Evolutionary conservation across 2,329 filamentous ascomycete species (phyloP).

Genomic region (Ophiostoma tasmaniense): DNA sequence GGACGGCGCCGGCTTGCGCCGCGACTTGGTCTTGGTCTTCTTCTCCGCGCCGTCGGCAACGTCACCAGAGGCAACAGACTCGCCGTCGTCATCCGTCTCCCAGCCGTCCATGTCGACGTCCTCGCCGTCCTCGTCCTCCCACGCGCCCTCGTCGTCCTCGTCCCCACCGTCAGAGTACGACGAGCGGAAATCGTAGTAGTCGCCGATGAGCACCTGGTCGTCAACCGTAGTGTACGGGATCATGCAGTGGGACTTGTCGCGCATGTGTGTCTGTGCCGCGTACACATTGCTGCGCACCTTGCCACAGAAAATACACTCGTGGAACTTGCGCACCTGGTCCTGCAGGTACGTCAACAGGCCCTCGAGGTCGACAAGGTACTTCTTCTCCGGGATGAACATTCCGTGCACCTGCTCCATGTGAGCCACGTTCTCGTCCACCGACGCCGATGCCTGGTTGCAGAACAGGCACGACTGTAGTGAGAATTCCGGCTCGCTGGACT

Average conservation of each 20-base stretch:
- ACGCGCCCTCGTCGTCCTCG: slow-evolving; percentile 35
- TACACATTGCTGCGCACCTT: slow-evolving; percentile 70
- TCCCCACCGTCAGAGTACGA: slow-evolving; percentile 77
- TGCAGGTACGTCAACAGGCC: slow-evolving; percentile 72
- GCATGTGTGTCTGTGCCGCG: slow-evolving; percentile 92
- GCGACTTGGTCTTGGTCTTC: slow-evolving; percentile 37
- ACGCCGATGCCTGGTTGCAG: slow-evolving; percentile 79
- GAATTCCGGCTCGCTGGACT: slow-evolving; percentile 30
- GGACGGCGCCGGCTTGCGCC: slow-evolving; percentile 54
- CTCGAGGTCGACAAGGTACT: slow-evolving; percentile 73
- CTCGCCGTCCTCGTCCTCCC: slow-evolving; percentile 45
- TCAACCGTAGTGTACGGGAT: slow-evolving; percentile 84
- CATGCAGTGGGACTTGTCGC: slow-evolving; percentile 93
- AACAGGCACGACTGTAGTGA: slow-evolving; percentile 65
- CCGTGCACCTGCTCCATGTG: slow-evolving; percentile 93
- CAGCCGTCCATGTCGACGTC: slow-evolving; percentile 57
- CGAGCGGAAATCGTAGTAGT: slow-evolving; percentile 94
- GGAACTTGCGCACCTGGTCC: slow-evolving; percentile 67
- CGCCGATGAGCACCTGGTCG: slow-evolving; percentile 87
- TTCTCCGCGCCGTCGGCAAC: slow-evolving; percentile 64
- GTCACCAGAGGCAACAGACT: slow-evolving; percentile 78
- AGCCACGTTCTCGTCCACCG: slow-evolving; percentile 62
- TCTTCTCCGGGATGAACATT: slow-evolving; percentile 89
- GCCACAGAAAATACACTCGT: slow-evolving; percentile 82
- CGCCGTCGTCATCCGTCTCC: slow-evolving; percentile 92